Evolutionary conservation across 257 asterid species (phyloP), one percentile per base, ranked within the genome.

Genomic region (Gentiana macrophylla): DNA sequence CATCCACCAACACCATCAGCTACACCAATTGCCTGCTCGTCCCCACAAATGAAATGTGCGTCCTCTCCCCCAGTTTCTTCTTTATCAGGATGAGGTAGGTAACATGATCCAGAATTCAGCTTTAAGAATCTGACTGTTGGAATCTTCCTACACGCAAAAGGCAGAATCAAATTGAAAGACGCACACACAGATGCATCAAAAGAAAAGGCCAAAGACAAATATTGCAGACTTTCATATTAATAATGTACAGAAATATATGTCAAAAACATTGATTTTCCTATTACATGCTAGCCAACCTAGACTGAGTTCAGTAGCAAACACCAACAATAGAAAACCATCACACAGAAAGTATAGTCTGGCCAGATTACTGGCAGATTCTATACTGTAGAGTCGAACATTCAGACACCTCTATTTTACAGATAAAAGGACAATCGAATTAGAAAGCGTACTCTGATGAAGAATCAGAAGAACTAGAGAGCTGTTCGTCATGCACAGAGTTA

Each of bases 1-100:
- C 98, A 91, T 53, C 98, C 98, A 61, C 97, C 98, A 3, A 91
- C 98, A 54, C 95, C 98, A 78, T 91, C 98, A 61, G 98, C 97
- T 52, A 91, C 92, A 61, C 98, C 97, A 55, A 89, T 79, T 64
- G 88, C 93, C 59, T 80, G 88, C 64, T 82, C 76, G 53, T 84
- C 87, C 24, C 72, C 59, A 66, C 97, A 89, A 36, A 89, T 84
- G 73, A 89, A 89, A 72, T 89, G 97, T 62, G n/a, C 97, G 70
- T 89, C 97, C 70, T 89, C 95, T 62, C 97, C 97, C n/a, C 98
- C 95, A 47, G 94, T 84, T 67, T 86, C 96, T 82, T 90, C 96
- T 79, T 90, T 90, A 62, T 86, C 98, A 8, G 96, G 98, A 75
- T 90, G 96, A 46, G 98, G 98, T 62, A 90, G 66, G 75, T 86